Evolutionary conservation across 2,329 filamentous ascomycete species (phyloP), one percentile per base, ranked within the genome.

Genomic region (Camillea tinctor): DNA sequence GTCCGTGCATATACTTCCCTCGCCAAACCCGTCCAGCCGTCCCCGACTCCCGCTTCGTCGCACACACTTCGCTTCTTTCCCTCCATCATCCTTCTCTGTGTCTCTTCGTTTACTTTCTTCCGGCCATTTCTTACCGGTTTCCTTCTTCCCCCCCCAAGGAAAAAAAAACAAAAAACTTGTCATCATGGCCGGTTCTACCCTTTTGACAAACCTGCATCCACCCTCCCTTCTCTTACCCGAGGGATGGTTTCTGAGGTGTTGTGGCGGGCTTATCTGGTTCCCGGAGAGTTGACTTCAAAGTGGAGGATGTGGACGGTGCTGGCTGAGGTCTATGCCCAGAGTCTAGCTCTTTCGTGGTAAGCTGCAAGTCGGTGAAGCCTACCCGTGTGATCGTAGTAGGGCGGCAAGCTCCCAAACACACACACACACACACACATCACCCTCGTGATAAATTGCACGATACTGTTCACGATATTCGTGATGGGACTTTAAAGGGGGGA

Each of bases 31-130:
- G 57, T 66, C 64, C 63, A 21, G 57, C 58, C 62, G 57, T 66
- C 64, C 63, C 62, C 59, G 59, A 61, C 64, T 56, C 60, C 60
- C 64, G 63, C 64, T 63, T 64, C 24, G 21, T 54, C 22, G 53
- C 24, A 19, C 22, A 15, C 30, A 44, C n/a, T 3, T n/a, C 26
- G 13, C 26, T 6, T 13, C 6, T 6, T 13, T 44, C 36, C 36
- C 36, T 44, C 11, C 36, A 44, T 44, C 36, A 44, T 11, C 36
- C n/a, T 15, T 44, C 36, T 44, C 17, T n/a, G 13, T 44, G 13
- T 44, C 9, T 17, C 36, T 13, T 3, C 4, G 3, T 40, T 13
- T 40, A 17, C 6, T 44, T 44, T 30, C 26, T 9, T 30, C 26
- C 6, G 26, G 8, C 26, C 6, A 30, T 30, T 4, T 30, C 17